Evolutionary conservation across 768 basidiomycete species (phyloP), one percentile per base, ranked within the genome.

Genomic region (Suillus paluster): DNA sequence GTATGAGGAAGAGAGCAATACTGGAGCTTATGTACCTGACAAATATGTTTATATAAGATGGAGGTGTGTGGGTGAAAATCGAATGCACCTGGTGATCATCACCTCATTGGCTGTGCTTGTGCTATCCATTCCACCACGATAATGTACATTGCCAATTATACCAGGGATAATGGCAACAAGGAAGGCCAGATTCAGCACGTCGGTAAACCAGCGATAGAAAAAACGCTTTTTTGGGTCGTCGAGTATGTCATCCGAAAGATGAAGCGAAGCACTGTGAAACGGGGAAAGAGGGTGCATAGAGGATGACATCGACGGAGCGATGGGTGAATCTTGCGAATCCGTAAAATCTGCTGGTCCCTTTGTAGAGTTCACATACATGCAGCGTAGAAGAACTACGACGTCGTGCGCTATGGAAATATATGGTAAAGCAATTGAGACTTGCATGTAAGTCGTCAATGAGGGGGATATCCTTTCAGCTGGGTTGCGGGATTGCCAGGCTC

Each of bases 331-430:
- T 66, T 68, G 15, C 30, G 45, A 34, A 70, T 72, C 17, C 46
- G 33, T 17, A 72, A 70, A 17, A 70, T 68, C 5, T 41, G 77
- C 70, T 0, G 63, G 64, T 64, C 77, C 60, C 56, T 75, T 36
- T 1, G 79, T 79, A 8, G 80, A 69, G 61, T 80, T 80, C 42
- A 81, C 71, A 21, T 81, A 67, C 27, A 79, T 55, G 63, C 77
- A 78, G n/a, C 77, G 73, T 15, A 80, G 57, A 25, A 80, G 67
- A 57, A 70, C 70, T 38, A 77, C 71, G 15, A 79, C 66, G 59
- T 79, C 78, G 62, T 70, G 70, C 10, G 74, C 71, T 46, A 78
- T 71, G 11, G 71, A 70, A 21, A 79, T 73, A 53, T 70, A 78
- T 4, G 77, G 53, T 21, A 67, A 39, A n/a, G 56, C 57, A 44